These are phyloP conservation scores for Plectranthus barbatus DNA, from an alignment of 257 asterid species.

Conservation along the genomic window DNA sequence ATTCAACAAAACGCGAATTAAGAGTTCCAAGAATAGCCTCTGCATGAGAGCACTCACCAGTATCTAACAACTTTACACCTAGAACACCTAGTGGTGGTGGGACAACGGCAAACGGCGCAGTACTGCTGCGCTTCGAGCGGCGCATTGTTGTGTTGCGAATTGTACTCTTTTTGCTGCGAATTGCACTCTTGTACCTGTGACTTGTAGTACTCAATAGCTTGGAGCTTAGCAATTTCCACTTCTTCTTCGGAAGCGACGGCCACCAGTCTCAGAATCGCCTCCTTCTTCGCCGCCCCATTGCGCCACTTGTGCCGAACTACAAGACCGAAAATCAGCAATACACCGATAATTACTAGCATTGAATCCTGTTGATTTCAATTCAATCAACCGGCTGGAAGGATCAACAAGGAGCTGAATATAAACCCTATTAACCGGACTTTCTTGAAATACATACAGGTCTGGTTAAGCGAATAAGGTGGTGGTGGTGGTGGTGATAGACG, in stretches of 20 bases:
- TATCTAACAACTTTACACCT: constrained; percentile 49
- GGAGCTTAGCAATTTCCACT: constrained; percentile 29
- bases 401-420: constrained; percentile 30
- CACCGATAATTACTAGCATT: constrained; percentile 41
- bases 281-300: constrained; percentile 43
- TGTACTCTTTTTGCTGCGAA: constrained; percentile 16
- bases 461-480: neutral
- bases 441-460: constrained; percentile 40
- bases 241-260: constrained; percentile 37
- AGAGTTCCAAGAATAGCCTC: neutral
- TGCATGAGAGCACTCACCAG: constrained; percentile 32
- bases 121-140: constrained; percentile 25
- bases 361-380: constrained; percentile 5
- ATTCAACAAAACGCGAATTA: neutral
- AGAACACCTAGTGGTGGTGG: constrained; percentile 49
- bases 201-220: constrained; percentile 23
- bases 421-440: constrained; percentile 33
- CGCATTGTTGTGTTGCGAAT: constrained; percentile 9
- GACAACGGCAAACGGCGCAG: constrained; percentile 45
- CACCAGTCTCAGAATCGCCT: constrained; percentile 44
- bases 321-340: constrained; percentile 36
- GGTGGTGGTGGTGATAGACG: constrained; percentile 7
- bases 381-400: constrained; percentile 40
- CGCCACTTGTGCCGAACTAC: constrained; percentile 46
- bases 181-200: constrained; percentile 9